phyloP scores from a whole-genome alignment of 768 basidiomycete genomes.

The Erythrobasidium yunnanense region DNA sequence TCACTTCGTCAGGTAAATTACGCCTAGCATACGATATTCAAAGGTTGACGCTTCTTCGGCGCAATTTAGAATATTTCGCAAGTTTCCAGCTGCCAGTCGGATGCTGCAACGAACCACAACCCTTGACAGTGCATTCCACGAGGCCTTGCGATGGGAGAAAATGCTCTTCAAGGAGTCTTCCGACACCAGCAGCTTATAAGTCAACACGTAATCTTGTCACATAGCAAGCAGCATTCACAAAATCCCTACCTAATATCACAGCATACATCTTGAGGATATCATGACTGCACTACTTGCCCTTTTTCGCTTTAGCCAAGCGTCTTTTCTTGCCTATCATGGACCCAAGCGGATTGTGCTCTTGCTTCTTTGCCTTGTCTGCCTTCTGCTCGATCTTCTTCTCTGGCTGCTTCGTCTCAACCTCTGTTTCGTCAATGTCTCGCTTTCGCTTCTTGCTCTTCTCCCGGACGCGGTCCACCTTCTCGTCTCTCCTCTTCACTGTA shows the following conservation, averaged over 20 bases:
- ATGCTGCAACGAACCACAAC: slow-evolving; percentile 1
- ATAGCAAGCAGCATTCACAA: background rate
- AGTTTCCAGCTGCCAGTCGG: background rate
- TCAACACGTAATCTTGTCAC: background rate
- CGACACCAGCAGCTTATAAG: background rate
- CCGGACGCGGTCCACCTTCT: slow-evolving; percentile 33
- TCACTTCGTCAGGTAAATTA: background rate
- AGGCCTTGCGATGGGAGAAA: slow-evolving; percentile 18
- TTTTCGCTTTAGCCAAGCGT: slow-evolving; percentile 1
- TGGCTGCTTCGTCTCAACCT: slow-evolving; percentile 1
- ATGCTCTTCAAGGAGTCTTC: background rate
- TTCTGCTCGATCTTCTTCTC: background rate
- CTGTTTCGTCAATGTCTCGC: slow-evolving; percentile 2
- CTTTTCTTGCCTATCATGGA: slow-evolving; percentile 21
- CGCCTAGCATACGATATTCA: background rate
- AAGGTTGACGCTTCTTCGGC: background rate
- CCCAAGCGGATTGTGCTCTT: background rate
- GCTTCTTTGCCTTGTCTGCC: background rate
- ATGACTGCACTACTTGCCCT: background rate
- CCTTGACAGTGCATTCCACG: slow-evolving; percentile 10
- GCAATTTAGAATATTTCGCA: slow-evolving; percentile 1
- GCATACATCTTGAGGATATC: background rate
- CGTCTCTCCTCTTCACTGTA: slow-evolving; percentile 35
- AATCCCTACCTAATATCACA: background rate
- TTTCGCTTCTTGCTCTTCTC: slow-evolving; percentile 18